phyloP scores from a whole-genome alignment of 2,329 filamentous ascomycete genomes.

The Teratosphaeriaceae sp. region DNA sequence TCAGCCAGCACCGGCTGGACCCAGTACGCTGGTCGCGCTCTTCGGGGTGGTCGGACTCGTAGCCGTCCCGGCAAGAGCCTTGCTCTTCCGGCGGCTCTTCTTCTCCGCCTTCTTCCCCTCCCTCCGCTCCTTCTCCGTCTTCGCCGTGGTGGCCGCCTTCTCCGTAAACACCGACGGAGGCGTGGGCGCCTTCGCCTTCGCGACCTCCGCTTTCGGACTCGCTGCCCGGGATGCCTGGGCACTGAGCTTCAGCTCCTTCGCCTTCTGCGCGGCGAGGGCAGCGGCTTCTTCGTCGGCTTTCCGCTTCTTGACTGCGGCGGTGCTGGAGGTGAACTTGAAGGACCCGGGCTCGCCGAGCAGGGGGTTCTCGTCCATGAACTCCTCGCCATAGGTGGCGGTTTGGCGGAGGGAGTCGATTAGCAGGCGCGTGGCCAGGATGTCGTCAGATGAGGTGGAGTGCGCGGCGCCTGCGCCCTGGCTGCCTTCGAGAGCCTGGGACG shows the following conservation, averaged over 20 bases:
- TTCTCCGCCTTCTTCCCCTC: too few species aligned
- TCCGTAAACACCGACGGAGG: conserved; percentile 12
- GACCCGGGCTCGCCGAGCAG: conserved; percentile 56
- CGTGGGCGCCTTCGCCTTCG: conserved; percentile 4
- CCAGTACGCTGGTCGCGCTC: not conserved
- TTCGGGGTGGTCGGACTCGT: conserved; percentile 2
- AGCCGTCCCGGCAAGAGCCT: conserved; percentile 6
- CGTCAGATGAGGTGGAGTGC: conserved; percentile 2
- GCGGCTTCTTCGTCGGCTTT: conserved; percentile 30
- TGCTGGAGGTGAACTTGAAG: conserved; percentile 49
- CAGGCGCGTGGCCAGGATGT: conserved; percentile 17
- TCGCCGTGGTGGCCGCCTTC: conserved; percentile 4
- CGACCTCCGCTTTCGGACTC: conserved; percentile 3
- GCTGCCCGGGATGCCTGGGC: conserved; percentile 1
- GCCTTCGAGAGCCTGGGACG: conserved; percentile 20
- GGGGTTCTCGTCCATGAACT: conserved; percentile 59
- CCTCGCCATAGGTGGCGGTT: conserved; percentile 47
- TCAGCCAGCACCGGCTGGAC: not conserved
- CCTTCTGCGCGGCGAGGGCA: conserved; percentile 13
- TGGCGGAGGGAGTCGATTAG: conserved; percentile 35
- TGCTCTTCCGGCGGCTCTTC: conserved; percentile 16
- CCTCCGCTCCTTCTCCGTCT: conserved; percentile 11
- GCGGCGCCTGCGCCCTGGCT: not conserved
- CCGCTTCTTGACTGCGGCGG: conserved; percentile 36
- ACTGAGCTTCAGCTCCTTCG: conserved; percentile 1